phyloP scores from a whole-genome alignment of 108 stramenopile species.

The Discostella stelligeroides region DNA sequence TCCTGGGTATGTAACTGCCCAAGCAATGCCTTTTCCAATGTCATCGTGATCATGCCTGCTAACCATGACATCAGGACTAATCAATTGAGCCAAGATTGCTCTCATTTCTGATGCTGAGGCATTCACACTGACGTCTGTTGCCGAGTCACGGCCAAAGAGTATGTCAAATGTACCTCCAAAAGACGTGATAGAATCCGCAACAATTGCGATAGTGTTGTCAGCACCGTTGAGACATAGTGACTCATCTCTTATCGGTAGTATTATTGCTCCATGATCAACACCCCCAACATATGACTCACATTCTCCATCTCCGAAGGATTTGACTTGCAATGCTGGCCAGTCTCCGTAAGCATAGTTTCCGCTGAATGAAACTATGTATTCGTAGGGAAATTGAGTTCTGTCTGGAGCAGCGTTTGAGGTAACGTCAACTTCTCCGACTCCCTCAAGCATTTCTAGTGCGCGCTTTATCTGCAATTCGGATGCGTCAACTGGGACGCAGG shows the following conservation, averaged over 20 bases:
- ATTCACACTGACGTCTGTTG: conserved; percentile 14
- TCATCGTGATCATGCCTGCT: conserved; percentile 28
- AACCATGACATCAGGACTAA: conserved; percentile 19
- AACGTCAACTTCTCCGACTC: conserved; percentile 29
- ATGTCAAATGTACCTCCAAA: conserved; percentile 34
- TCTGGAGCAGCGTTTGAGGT: neutral
- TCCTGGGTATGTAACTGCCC: conserved; percentile 32
- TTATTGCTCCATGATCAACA: conserved; percentile 13
- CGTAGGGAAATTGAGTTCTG: conserved; percentile 16
- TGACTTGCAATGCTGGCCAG: conserved; percentile 43
- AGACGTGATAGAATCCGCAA: conserved; percentile 30
- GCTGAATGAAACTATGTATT: conserved; percentile 28
- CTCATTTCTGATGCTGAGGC: conserved; percentile 40
- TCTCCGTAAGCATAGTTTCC: conserved; percentile 41
- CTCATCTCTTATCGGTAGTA: conserved; percentile 43
- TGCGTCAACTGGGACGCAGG: conserved; percentile 36
- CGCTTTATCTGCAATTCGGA: conserved; percentile 29
- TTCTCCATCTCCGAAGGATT: conserved; percentile 31
- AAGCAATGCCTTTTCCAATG: conserved; percentile 35
- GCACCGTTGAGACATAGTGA: conserved; percentile 35
- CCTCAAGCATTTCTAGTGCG: conserved; percentile 25
- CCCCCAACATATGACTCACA: conserved; percentile 42
- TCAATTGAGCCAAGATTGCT: conserved; percentile 20
- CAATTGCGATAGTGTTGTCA: conserved; percentile 32
- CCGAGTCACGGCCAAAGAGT: conserved; percentile 15